Evolutionary conservation across 148 eudicot genomes (phyloP), one percentile per base, ranked within the genome.

Genomic region (Arctostaphylos glauca): DNA sequence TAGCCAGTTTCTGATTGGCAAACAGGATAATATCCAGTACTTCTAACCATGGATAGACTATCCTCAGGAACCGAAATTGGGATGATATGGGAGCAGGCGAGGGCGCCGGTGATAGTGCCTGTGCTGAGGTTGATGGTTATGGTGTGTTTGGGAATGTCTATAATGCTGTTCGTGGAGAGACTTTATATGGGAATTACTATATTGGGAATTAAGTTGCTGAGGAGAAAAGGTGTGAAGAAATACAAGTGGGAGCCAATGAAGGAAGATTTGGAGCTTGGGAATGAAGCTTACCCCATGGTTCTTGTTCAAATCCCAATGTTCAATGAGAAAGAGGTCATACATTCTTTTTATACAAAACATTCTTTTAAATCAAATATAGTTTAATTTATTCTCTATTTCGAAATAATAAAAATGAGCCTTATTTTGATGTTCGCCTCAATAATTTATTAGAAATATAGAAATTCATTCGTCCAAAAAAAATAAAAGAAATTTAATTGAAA

Each of bases 231-330:
- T 12, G 91, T 91, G 46, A 91, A 86, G 67, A 83, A 84, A 73
- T 93, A 89, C 79, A 93, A 87, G 48, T 93, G 90, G 89, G 92
- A 90, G 84, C 59, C 97, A 13, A 81, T 93, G 87, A 88, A 89
- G 77, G 97, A 92, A 49, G 97, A 93, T 84, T 19, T 92, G 77
- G 97, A 93, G 87, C 80, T 88, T 58, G 97, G 91, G 6, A 89
- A 83, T 84, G 88, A 78, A 6, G 91, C 73, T 73, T 91, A 87
- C 25, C 97, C 97, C 50, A 90, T 89, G 91, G 96, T 93, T 44
- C 88, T 93, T 47, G 91, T 93, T 67, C 97, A 93, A 86, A 90
- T 93, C 55, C 97, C 94, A 44, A 93, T 93, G 97, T 93, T 82
- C 80, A 93, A 93, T 54, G 96, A 93, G 79, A 88, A 84, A 80